Evolutionary conservation across 345 rosid genomes (phyloP).

Genomic region (Pistacia vera): DNA sequence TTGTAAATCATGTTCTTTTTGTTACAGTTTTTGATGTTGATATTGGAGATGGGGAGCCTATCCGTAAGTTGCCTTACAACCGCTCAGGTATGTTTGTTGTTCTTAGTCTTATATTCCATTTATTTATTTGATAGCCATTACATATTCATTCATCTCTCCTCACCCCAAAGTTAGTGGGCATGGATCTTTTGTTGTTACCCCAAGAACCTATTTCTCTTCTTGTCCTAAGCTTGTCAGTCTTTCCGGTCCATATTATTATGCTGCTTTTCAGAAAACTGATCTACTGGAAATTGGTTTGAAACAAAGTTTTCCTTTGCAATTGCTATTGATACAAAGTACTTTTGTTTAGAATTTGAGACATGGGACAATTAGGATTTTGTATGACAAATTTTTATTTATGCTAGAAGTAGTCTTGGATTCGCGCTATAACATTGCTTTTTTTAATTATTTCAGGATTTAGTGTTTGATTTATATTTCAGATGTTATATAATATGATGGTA

Average conservation of each 20-base stretch:
- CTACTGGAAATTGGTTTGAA: background rate
- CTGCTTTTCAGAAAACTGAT: constrained; percentile 6
- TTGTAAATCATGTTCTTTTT: constrained; percentile 2
- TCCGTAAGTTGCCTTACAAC: constrained; percentile 89
- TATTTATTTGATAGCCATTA: constrained; percentile 4
- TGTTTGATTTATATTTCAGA: background rate
- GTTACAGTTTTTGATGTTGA: constrained; percentile 92
- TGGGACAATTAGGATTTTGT: background rate
- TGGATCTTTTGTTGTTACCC: background rate
- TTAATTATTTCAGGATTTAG: background rate
- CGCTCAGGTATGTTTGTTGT: constrained; percentile 63
- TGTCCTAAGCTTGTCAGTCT: background rate
- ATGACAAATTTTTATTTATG: background rate
- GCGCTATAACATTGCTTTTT: background rate
- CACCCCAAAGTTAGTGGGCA: background rate
- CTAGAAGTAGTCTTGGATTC: background rate
- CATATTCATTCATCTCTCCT: background rate
- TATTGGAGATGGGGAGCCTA: constrained; percentile 97
- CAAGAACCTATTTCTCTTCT: background rate
- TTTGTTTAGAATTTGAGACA: background rate
- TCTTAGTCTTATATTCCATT: background rate
- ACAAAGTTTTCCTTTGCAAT: background rate
- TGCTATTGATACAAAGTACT: background rate
- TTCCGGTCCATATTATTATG: background rate
- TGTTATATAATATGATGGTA: background rate